Percentiles rank a stretch among this genome's conserved stretches.
phyloP scores from a whole-genome alignment of 2,329 filamentous ascomycete genomes.

The Cucurbitaria berberidis region DNA sequence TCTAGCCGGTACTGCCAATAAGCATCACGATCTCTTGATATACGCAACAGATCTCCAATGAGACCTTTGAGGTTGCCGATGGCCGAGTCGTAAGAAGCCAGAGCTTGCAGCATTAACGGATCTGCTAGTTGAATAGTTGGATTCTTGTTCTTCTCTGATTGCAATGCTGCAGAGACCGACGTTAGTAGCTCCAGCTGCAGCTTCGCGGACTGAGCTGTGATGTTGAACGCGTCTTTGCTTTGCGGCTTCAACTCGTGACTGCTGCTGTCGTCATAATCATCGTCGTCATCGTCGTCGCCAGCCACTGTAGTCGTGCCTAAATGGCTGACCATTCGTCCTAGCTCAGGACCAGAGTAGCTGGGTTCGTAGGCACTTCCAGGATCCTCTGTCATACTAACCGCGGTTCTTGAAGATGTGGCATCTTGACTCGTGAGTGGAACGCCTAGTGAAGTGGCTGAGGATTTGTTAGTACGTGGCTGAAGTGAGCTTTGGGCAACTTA shows the following conservation, averaged over 20 bases:
- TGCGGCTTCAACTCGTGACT: slow-evolving; percentile 73
- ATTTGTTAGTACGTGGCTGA: slow-evolving; percentile 3
- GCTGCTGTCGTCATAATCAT: slow-evolving; percentile 81
- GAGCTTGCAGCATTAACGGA: slow-evolving; percentile 74
- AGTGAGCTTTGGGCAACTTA: slow-evolving; percentile 9
- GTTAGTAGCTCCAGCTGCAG: slow-evolving; percentile 90
- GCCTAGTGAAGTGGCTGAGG: slow-evolving; percentile 53
- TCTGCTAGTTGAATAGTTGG: slow-evolving; percentile 78
- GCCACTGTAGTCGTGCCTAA: slow-evolving; percentile 59
- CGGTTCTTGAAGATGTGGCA: slow-evolving; percentile 42
- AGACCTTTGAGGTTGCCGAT: slow-evolving; percentile 86
- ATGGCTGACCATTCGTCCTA: slow-evolving; percentile 57
- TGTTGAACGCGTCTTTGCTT: slow-evolving; percentile 93
- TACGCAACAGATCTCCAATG: slow-evolving; percentile 85
- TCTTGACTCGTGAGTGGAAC: slow-evolving; percentile 53
- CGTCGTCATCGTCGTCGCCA: slow-evolving; percentile 69
- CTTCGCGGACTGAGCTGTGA: slow-evolving; percentile 93
- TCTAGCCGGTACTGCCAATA: slow-evolving; percentile 97
- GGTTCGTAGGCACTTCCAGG: slow-evolving; percentile 64
- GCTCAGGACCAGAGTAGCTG: slow-evolving; percentile 62
- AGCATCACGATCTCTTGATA: slow-evolving; percentile 90
- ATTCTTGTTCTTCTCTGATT: slow-evolving; percentile 71
- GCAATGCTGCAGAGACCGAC: slow-evolving; percentile 81
- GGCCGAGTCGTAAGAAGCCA: slow-evolving; percentile 85
- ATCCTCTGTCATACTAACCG: slow-evolving; percentile 61